Evolutionary conservation across 23 red algal species (phyloP).

Genomic region (Agarophyton chilense): DNA sequence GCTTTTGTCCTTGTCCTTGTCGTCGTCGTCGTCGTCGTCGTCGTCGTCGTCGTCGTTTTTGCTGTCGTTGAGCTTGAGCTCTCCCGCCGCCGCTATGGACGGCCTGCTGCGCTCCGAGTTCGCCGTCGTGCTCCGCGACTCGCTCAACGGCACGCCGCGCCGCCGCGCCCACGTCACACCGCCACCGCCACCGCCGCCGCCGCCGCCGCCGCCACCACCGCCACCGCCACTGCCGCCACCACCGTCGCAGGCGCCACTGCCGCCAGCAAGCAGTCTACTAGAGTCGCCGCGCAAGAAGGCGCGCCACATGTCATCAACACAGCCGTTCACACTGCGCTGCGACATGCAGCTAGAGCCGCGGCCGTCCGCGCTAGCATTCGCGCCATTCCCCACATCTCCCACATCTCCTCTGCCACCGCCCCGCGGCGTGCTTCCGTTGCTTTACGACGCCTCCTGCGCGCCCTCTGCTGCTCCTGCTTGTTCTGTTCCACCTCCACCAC

Average conservation of each 20-base stretch:
- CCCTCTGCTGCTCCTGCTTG: no score
- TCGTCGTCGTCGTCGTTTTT: no score
- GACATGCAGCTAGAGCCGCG: constrained; percentile 54
- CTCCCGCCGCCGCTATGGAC: constrained; percentile 23
- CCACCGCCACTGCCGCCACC: not conserved
- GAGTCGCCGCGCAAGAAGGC: constrained; percentile 1
- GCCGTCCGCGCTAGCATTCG: constrained; percentile 17
- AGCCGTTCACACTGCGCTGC: constrained; percentile 2
- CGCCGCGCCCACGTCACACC: not conserved
- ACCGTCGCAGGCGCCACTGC: not conserved
- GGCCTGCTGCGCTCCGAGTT: constrained; percentile 61
- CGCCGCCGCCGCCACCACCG: not conserved
- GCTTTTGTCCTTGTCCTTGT: not conserved
- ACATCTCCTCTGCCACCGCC: constrained; percentile 46
- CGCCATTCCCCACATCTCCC: constrained; percentile 54
- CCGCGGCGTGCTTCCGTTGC: not conserved
- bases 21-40: not conserved
- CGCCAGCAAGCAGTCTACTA: no score
- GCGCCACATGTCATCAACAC: no score
- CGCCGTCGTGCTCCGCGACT: constrained; percentile 56
- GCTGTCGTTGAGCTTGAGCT: not conserved
- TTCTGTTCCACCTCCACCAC: not conserved
- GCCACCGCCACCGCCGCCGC: not conserved
- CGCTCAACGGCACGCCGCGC: constrained; percentile 51
- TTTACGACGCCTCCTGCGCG: not conserved